Percentiles rank a stretch among this genome's conserved stretches.
These are phyloP conservation scores for Kazachstania sp. DNA, from an alignment of 1,139 yeast genomes.

Conservation along the genomic window DNA sequence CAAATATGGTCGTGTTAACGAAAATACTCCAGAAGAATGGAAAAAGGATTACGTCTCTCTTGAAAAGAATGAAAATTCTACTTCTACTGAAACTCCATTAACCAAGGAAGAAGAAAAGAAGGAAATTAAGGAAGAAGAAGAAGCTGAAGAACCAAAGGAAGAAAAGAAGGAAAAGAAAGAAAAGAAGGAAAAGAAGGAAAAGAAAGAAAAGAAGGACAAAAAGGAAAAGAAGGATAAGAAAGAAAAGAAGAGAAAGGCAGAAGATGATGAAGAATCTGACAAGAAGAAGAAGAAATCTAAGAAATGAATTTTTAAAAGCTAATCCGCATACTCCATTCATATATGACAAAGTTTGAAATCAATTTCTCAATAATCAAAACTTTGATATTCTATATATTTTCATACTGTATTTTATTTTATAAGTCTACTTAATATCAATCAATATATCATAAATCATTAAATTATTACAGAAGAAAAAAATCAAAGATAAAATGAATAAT, in stretches of 20 bases:
- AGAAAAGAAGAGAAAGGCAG: conserved; percentile 55
- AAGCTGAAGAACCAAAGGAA: conserved; percentile 38
- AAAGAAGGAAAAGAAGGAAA: conserved; percentile 57
- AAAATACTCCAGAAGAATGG: conserved; percentile 91
- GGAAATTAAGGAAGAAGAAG: conserved; percentile 32
- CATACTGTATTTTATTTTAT: conserved; percentile 4
- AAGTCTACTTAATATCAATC: not conserved
- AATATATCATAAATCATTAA: conserved; percentile 2
- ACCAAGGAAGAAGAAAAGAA: conserved; percentile 30
- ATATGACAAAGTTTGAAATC: not conserved
- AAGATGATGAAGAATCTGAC: conserved; percentile 49
- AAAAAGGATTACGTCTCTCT: conserved; percentile 78
- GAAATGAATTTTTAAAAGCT: conserved; percentile 38
- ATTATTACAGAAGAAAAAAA: not conserved
- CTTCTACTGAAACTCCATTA: conserved; percentile 17
- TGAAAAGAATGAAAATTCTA: conserved; percentile 45
- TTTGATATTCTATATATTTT: not conserved
- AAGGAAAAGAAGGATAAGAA: conserved; percentile 56
- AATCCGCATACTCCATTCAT: conserved; percentile 50
- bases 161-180: conserved; percentile 55
- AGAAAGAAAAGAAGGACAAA: conserved; percentile 56
- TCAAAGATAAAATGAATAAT: not conserved
- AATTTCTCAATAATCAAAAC: conserved; percentile 29
- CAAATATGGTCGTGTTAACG: conserved; percentile 88
- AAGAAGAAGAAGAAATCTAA: conserved; percentile 45